Conservation (phyloP, 2,329 filamentous ascomycete species). For the Xylariaceae sp. region DNA sequence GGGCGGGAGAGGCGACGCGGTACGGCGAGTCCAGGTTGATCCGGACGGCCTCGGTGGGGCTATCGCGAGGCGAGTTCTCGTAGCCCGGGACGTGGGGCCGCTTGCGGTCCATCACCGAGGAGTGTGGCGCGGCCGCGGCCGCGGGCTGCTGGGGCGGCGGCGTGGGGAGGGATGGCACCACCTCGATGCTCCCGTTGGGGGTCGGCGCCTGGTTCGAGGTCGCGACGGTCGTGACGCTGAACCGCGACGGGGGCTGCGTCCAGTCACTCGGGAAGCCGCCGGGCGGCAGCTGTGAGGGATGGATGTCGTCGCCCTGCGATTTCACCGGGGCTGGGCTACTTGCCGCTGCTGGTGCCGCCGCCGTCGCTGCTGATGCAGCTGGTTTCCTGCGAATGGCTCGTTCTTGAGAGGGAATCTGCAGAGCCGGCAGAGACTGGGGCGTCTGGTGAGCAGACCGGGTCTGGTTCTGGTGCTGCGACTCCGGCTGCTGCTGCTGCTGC, state of each 20-base stretch:
- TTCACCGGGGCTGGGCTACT: too few relatives aligned
- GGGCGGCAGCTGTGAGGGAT: constrained; percentile 13
- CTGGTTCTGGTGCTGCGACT: neutral
- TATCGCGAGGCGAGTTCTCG: constrained; percentile 13
- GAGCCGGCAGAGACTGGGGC: constrained; percentile 17
- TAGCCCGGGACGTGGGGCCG: constrained; percentile 26
- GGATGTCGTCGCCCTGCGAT: constrained; percentile 19
- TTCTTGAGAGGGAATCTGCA: constrained; percentile 19
- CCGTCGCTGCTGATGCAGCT: constrained; percentile 17
- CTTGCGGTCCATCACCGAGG: constrained; percentile 32
- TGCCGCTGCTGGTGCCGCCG: too few relatives aligned
- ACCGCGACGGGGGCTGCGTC: constrained; percentile 50
- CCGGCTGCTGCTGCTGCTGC: constrained; percentile 3
- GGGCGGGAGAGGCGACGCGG: constrained; percentile 12
- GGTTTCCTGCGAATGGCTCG: constrained; percentile 41
- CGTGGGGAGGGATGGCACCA: constrained; percentile 29
- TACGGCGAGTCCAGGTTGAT: constrained; percentile 24
- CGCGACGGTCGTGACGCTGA: constrained; percentile 56
- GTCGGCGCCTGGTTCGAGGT: constrained; percentile 40
- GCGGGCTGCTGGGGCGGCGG: constrained; percentile 20
- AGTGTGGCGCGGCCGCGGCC: constrained; percentile 8
- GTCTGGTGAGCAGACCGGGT: constrained; percentile 6
- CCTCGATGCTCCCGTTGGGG: constrained; percentile 30
- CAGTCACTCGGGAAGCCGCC: constrained; percentile 27
- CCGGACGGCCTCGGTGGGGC: constrained; percentile 18